Percentiles rank a stretch among this genome's conserved stretches.
These are phyloP conservation scores for Pseudogymnoascus sp. DNA, from an alignment of 2,329 filamentous ascomycete genomes.

Conservation along the genomic window DNA sequence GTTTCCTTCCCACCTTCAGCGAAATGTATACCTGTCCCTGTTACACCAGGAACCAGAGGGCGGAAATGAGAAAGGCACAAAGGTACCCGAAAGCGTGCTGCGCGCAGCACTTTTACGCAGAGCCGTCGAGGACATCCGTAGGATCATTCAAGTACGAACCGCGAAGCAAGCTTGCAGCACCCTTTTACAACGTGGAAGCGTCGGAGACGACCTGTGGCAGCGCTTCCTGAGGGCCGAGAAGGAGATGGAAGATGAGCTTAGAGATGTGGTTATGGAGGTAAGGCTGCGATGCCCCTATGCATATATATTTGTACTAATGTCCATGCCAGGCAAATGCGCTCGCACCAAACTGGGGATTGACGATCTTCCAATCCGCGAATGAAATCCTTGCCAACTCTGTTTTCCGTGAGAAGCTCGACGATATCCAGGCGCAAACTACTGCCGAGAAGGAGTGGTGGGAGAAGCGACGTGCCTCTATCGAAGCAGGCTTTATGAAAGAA, in stretches of 20 bases:
- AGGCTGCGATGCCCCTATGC: constrained; percentile 18
- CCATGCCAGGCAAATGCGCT: constrained; percentile 75
- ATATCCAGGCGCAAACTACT: constrained; percentile 63
- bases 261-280: constrained; percentile 90
- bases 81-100: constrained; percentile 74
- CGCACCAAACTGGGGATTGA: constrained; percentile 79
- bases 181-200: constrained; percentile 80
- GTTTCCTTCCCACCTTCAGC: constrained; percentile 85
- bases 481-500: constrained; percentile 77
- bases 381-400: constrained; percentile 84
- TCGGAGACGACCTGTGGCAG: constrained; percentile 94
- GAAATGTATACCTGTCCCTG: constrained; percentile 90
- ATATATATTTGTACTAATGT: constrained; percentile 20
- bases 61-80: constrained; percentile 58
- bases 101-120: constrained; percentile 83
- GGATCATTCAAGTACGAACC: constrained; percentile 80
- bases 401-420: constrained; percentile 66
- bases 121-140: constrained; percentile 86
- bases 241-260: constrained; percentile 93
- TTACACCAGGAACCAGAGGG: constrained; percentile 66
- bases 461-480: constrained; percentile 66
- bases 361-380: constrained; percentile 95
- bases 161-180: constrained; percentile 82
- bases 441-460: constrained; percentile 91
- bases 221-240: constrained; percentile 87